Evolutionary conservation across 2,329 filamentous ascomycete species (phyloP).

Genomic region (Trichoderma arundinaceum): DNA sequence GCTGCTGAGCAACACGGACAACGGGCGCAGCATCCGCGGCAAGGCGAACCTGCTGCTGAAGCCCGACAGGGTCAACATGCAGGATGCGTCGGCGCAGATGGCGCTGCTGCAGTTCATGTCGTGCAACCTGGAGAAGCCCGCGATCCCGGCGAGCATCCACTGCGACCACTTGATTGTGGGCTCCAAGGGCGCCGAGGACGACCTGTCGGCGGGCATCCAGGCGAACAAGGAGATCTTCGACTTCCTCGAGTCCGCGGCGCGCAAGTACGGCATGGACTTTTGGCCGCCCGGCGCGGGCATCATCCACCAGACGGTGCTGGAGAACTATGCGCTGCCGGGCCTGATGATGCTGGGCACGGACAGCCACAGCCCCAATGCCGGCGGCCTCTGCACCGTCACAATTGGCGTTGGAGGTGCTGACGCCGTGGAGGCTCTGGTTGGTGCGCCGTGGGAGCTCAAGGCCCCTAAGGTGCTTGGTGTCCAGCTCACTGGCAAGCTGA

Average conservation of each 20-base stretch:
- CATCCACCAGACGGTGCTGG: conserved; percentile 96
- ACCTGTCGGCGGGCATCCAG: conserved; percentile 82
- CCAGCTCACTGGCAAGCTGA: conserved; percentile 79
- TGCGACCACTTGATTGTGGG: conserved; percentile 99
- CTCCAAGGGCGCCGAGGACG: conserved; percentile 83
- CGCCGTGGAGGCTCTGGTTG: conserved; percentile 93
- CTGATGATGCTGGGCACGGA: conserved; percentile 99
- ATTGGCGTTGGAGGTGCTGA: conserved; percentile 98
- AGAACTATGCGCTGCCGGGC: conserved; percentile 97
- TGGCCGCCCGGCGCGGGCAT: conserved; percentile 94
- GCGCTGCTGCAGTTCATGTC: conserved; percentile 98
- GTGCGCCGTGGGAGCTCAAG: conserved; percentile 96
- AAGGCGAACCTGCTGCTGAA: conserved; percentile 95
- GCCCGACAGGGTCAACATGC: conserved; percentile 97
- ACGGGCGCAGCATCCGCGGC: conserved; percentile 83
- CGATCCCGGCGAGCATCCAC: conserved; percentile 95
- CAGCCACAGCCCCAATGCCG: conserved; percentile 97
- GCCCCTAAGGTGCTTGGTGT: conserved; percentile 91
- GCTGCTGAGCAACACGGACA: conserved; percentile 79
- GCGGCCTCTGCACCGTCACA: conserved; percentile 88
- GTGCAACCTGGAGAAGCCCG: conserved; percentile 85
- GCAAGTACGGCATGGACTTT: conserved; percentile 93
- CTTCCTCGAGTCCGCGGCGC: conserved; percentile 90
- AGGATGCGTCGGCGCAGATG: conserved; percentile 99
- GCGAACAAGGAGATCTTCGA: conserved; percentile 98